Evolutionary conservation across 306 rosid genomes (phyloP).

Genomic region (Lupinus albus): DNA sequence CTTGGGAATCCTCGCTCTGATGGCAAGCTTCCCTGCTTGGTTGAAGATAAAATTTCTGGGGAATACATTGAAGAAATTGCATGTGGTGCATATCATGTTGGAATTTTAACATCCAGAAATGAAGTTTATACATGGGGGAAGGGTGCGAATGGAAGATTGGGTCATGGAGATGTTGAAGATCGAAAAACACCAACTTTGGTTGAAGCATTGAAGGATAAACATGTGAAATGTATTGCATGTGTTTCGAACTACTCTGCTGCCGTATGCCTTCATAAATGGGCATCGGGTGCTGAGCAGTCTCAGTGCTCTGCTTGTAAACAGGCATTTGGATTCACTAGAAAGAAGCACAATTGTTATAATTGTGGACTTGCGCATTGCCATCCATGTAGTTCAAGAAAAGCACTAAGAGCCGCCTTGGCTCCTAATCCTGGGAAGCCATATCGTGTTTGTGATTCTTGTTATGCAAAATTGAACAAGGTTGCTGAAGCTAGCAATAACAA

Average conservation of each 20-base stretch:
- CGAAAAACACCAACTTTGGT: constrained; percentile 81
- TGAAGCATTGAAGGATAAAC: constrained; percentile 89
- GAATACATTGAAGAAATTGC: constrained; percentile 84
- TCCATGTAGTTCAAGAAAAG: constrained; percentile 93
- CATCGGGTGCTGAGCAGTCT: constrained; percentile 91
- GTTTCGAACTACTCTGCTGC: constrained; percentile 91
- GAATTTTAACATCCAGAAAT: constrained; percentile 81
- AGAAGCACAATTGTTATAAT: constrained; percentile 97
- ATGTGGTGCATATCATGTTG: constrained; percentile 97
- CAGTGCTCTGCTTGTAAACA: constrained; percentile 97
- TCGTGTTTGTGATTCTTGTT: constrained; percentile 96
- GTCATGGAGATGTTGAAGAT: constrained; percentile 98
- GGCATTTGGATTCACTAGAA: constrained; percentile 95
- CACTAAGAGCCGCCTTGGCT: constrained; percentile 83
- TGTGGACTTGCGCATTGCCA: constrained; percentile 99
- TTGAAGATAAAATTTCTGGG: constrained; percentile 72
- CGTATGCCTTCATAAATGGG: constrained; percentile 99
- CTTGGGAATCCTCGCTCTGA: constrained; percentile 91
- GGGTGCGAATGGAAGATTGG: constrained; percentile 98
- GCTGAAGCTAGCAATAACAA: constrained; percentile 63
- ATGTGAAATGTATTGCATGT: constrained; percentile 87
- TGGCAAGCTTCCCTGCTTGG: constrained; percentile 86
- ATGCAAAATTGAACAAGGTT: constrained; percentile 79
- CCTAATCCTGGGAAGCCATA: constrained; percentile 86
- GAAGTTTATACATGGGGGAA: constrained; percentile 99